Percentiles rank a stretch among this genome's conserved stretches.
Conservation (phyloP, 2,329 filamentous ascomycete species). For the Beauveria medogensis region DNA sequence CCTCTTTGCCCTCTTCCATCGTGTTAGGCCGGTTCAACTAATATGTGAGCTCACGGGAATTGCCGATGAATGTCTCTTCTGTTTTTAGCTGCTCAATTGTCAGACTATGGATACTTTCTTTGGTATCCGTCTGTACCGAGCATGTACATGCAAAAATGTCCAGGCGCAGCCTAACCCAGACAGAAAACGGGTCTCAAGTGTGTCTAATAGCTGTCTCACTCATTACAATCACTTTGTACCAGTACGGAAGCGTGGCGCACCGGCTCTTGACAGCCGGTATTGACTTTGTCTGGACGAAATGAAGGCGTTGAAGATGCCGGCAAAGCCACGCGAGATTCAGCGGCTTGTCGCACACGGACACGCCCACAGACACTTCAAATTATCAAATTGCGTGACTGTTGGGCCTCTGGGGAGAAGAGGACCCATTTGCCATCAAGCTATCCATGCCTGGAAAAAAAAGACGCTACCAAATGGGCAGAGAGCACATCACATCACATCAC, state of each 20-base stretch:
- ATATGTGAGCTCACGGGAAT: too few species aligned
- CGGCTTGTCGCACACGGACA: background rate
- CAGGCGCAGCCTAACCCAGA: background rate
- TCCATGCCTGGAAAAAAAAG: background rate
- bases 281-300: background rate
- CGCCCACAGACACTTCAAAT: background rate
- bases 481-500: background rate
- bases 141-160: background rate
- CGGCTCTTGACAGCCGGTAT: background rate
- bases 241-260: background rate
- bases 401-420: background rate
- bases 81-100: too few species aligned
- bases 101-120: too few species aligned
- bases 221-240: too few species aligned
- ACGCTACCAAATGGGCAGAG: background rate
- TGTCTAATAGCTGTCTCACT: constrained; percentile 3
- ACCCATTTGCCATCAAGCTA: background rate
- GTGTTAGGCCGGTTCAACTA: too few species aligned
- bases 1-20: too few species aligned
- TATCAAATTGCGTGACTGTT: background rate
- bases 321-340: background rate
- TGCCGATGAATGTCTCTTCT: too few species aligned
- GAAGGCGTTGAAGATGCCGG: background rate
- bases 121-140: too few species aligned
- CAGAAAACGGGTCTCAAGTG: background rate